These are phyloP conservation scores for Lipomyces mesembrius DNA, from an alignment of 805 yeast species.

Conservation along the genomic window DNA sequence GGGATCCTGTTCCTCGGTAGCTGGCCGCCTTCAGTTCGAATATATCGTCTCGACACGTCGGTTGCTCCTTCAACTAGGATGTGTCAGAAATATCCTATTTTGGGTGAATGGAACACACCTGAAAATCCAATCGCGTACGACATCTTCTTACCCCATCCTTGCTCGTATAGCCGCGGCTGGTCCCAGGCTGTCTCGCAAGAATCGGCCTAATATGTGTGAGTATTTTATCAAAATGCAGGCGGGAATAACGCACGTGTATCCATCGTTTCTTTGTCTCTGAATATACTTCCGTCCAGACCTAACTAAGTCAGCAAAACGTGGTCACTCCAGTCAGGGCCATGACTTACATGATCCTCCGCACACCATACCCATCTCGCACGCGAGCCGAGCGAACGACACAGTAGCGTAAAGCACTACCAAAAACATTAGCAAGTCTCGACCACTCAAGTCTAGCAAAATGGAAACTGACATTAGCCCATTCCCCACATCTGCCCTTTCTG, in stretches of 20 bases:
- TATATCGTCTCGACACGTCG: slow-evolving; percentile 75
- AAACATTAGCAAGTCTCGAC: neutral
- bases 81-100: neutral
- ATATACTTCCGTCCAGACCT: slow-evolving; percentile 83
- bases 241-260: slow-evolving; percentile 62
- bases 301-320: neutral
- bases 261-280: slow-evolving; percentile 65
- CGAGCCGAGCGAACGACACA: slow-evolving; percentile 68
- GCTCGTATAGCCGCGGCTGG: slow-evolving; percentile 73
- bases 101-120: slow-evolving; percentile 38
- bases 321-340: neutral
- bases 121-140: slow-evolving; percentile 79
- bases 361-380: slow-evolving; percentile 81
- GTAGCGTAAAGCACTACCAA: slow-evolving; percentile 62
- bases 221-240: neutral
- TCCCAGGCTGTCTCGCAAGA: slow-evolving; percentile 87
- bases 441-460: neutral
- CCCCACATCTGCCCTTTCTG: slow-evolving; percentile 87
- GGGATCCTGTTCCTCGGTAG: slow-evolving; percentile 55
- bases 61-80: slow-evolving; percentile 53
- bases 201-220: slow-evolving; percentile 50
- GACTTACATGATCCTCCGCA: slow-evolving; percentile 79
- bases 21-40: slow-evolving; percentile 50
- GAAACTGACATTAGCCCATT: slow-evolving; percentile 72
- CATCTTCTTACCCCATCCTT: slow-evolving; percentile 95